Evolutionary conservation across 2,329 filamentous ascomycete genomes (phyloP).

Genomic region (Claviceps capensis): DNA sequence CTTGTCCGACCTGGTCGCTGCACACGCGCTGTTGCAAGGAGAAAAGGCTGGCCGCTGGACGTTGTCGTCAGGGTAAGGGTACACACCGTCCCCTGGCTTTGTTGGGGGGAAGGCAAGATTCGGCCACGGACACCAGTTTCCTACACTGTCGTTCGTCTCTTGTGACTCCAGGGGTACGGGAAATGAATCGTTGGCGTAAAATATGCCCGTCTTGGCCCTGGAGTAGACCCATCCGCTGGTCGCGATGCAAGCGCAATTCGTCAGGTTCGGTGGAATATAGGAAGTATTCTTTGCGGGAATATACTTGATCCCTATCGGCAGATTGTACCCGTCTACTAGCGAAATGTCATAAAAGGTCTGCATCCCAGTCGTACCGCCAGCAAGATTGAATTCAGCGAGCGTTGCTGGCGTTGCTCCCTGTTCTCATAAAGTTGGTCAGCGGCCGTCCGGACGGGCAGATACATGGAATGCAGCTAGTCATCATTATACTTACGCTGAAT

Average conservation of each 20-base stretch:
- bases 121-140: constrained; percentile 69
- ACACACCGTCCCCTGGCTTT: constrained; percentile 61
- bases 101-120: constrained; percentile 54
- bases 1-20: constrained; percentile 48
- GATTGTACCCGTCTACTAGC: constrained; percentile 73
- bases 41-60: constrained; percentile 59
- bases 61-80: constrained; percentile 66
- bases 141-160: constrained; percentile 42
- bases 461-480: neutral
- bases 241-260: constrained; percentile 64
- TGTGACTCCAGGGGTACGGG: constrained; percentile 53
- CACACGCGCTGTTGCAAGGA: constrained; percentile 66
- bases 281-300: constrained; percentile 46
- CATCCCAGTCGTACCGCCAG: constrained; percentile 41
- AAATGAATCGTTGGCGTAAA: constrained; percentile 50
- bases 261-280: constrained; percentile 61
- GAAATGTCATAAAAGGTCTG: constrained; percentile 79
- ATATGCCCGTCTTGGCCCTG: constrained; percentile 37
- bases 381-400: constrained; percentile 68
- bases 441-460: neutral
- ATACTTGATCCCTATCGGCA: constrained; percentile 53
- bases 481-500: constrained; percentile 41
- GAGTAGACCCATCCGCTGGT: constrained; percentile 48
- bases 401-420: constrained; percentile 62
- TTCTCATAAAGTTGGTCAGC: neutral